phyloP scores from a whole-genome alignment of 1,139 yeast genomes.

The Candida anutae region DNA sequence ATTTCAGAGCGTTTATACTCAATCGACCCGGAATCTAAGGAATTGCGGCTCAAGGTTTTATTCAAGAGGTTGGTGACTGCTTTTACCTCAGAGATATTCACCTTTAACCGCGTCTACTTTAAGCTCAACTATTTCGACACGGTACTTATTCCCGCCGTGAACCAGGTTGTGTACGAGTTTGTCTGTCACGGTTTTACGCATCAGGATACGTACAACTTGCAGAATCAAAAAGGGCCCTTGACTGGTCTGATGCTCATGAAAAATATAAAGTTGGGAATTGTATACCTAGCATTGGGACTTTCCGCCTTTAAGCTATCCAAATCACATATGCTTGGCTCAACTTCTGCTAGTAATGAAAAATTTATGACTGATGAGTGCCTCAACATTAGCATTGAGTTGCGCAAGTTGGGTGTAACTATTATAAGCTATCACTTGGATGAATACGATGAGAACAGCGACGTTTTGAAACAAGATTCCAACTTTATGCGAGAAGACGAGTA shows the following conservation, averaged over 20 bases:
- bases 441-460: constrained; percentile 24
- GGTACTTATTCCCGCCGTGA: constrained; percentile 23
- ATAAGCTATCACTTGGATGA: constrained; percentile 38
- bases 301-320: constrained; percentile 18
- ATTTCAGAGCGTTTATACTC: constrained; percentile 10
- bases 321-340: constrained; percentile 1
- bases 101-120: constrained; percentile 17
- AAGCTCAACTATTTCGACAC: constrained; percentile 22
- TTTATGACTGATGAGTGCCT: constrained; percentile 18
- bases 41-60: constrained; percentile 10
- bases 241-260: constrained; percentile 5
- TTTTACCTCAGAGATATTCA: constrained; percentile 13
- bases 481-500: constrained; percentile 8
- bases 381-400: constrained; percentile 24
- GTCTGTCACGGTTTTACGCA: constrained; percentile 14
- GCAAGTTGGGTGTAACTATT: constrained; percentile 30
- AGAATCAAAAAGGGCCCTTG: not conserved
- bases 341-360: constrained; percentile 8
- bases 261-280: constrained; percentile 19
- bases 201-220: not conserved
- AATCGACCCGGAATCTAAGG: constrained; percentile 5
- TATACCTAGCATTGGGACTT: constrained; percentile 20
- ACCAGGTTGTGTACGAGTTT: constrained; percentile 24
- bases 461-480: constrained; percentile 15
- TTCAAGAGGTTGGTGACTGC: constrained; percentile 13